These are phyloP conservation scores for Boechera stricta DNA, from an alignment of 345 rosid species.

Conservation along the genomic window DNA sequence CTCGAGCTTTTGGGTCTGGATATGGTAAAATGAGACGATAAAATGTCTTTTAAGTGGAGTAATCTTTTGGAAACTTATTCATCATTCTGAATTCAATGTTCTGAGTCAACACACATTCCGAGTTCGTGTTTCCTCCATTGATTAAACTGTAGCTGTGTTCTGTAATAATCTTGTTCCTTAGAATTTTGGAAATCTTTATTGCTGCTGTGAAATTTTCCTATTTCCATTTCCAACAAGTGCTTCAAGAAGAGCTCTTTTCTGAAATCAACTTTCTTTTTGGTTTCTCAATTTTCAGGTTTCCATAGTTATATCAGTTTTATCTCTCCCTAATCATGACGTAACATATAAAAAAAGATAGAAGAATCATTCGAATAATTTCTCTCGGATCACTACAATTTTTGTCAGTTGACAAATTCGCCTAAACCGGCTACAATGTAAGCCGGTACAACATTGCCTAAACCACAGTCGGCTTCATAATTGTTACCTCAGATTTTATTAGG, in stretches of 20 bases:
- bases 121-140: slow-evolving; percentile 22
- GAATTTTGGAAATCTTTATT: slow-evolving; percentile 22
- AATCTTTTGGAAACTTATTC: slow-evolving; percentile 16
- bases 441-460: not conserved
- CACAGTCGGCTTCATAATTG: not conserved
- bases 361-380: not conserved
- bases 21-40: slow-evolving; percentile 31
- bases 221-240: not conserved
- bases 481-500: not conserved
- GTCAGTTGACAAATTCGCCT: not conserved
- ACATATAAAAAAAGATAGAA: not conserved
- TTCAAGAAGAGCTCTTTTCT: not conserved
- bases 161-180: slow-evolving; percentile 38
- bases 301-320: not conserved
- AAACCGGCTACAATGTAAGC: slow-evolving; percentile 14
- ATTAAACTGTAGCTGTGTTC: slow-evolving; percentile 30
- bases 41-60: not conserved
- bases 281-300: not conserved
- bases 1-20: slow-evolving; percentile 35
- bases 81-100: slow-evolving; percentile 29
- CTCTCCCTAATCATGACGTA: too few relatives aligned
- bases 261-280: not conserved
- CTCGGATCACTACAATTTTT: not conserved
- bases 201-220: not conserved
- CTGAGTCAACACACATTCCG: slow-evolving; percentile 9